Evolutionary conservation across 805 yeast species (phyloP).

Genomic region (Phaffomyces thermotolerans): DNA sequence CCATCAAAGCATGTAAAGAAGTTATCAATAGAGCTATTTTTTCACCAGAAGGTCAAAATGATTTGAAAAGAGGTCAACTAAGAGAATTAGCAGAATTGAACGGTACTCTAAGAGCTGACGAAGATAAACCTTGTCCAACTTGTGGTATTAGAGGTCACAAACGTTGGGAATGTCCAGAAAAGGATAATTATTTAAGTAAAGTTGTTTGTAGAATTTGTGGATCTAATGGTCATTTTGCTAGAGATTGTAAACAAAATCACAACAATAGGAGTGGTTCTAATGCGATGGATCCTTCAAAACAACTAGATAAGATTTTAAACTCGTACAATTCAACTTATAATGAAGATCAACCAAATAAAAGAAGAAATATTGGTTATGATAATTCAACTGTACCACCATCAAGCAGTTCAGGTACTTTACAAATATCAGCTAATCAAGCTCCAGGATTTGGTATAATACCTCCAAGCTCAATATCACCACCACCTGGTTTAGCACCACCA

Average conservation of each 20-base stretch:
- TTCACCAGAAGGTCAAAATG: slow-evolving; percentile 91
- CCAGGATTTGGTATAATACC: slow-evolving; percentile 23
- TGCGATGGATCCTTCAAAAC: slow-evolving; percentile 30
- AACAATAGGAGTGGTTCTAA: slow-evolving; percentile 7
- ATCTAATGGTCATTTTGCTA: slow-evolving; percentile 74
- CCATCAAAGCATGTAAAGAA: slow-evolving; percentile 63
- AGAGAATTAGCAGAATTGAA: slow-evolving; percentile 88
- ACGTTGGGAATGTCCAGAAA: slow-evolving; percentile 56
- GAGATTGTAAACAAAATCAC: slow-evolving; percentile 53
- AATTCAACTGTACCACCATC: slow-evolving; percentile 2
- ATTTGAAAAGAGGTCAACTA: slow-evolving; percentile 81
- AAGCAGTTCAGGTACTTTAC: neutral
- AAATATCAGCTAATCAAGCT: slow-evolving; percentile 2
- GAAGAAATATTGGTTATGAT: slow-evolving; percentile 7
- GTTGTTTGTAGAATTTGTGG: slow-evolving; percentile 78
- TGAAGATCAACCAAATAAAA: slow-evolving; percentile 20
- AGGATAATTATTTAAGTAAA: slow-evolving; percentile 41
- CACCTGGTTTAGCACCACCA: neutral
- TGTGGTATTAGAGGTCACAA: slow-evolving; percentile 67
- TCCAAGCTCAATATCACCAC: slow-evolving; percentile 13
- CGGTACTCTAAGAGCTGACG: slow-evolving; percentile 87
- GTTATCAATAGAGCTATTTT: slow-evolving; percentile 77
- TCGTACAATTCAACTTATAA: slow-evolving; percentile 27
- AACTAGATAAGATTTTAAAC: slow-evolving; percentile 44
- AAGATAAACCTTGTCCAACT: slow-evolving; percentile 49